Base-by-base conservation (phyloP, 108 stramenopile species). In the Phaeodactylum tricornutum region DNA sequence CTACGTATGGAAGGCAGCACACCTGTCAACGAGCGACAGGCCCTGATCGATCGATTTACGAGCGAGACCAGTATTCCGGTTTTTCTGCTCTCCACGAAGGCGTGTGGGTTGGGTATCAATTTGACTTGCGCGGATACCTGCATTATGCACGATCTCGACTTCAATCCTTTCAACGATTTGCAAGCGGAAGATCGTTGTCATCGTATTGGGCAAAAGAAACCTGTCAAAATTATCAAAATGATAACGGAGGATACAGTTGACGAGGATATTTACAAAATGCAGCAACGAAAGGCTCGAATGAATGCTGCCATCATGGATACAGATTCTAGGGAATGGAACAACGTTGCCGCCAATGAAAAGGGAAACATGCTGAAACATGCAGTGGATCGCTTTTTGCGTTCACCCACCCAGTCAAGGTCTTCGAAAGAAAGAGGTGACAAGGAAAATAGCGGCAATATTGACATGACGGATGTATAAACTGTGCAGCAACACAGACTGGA, bases 121-220 rank as follows among this genome's bases (percentile, higher is more conserved):
- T 31, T 55, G 37, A 87, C 95, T 4, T 69, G 85, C 11, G 97
- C 97, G 0, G 93, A 96, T 66, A 87, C 87, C 0, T 96, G 96
- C 47, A 95, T 98, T 37, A 69, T 98, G 27, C 91, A 95, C 63
- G 98, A 98, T 71, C 56, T 87, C 21, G 92, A 96, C 63, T 97
- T 96, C 71, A 96, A 97, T 58, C 97, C 97, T 7, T 87, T 91
- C 66, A 91, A 90, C 45, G 98, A 98, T 66, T 56, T 79, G 38
- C 97, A 98, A 53, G 97, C 97, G 11, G 84, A 94, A 76, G 88
- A 94, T 54, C 50, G 74, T 7, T 69, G 67, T 53, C 74, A 75
- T 47, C 66, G 85, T n/a, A 87, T 83, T 43, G 86, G 86, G 25
- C 86, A 87, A 47, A 81, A 62, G 39, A 74, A 75, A 45, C 71